A percentile compares a stretch with the other conserved stretches of the same genome.
Conservation (phyloP, 2,329 filamentous ascomycete species). For the Xylariales sp. region DNA sequence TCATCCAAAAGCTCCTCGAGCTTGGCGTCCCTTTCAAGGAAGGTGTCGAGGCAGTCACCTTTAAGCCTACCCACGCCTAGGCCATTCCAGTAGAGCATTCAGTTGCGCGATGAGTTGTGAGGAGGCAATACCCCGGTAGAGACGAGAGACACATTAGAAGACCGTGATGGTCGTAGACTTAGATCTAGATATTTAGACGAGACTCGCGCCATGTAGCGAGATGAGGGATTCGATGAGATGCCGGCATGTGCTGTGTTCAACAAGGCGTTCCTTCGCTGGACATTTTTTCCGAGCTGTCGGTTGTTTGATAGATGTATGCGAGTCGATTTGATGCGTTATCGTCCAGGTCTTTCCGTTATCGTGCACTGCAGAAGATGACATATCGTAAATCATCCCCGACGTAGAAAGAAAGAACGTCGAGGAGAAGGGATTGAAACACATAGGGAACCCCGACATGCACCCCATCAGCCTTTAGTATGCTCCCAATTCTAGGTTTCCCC, state of each 20-base stretch:
- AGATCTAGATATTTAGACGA: not conserved
- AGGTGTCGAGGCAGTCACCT: slow-evolving; percentile 54
- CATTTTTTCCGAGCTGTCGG: not conserved
- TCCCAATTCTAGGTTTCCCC: not conserved
- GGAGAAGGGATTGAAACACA: no score
- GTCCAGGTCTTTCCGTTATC: not conserved
- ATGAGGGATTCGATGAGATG: no score
- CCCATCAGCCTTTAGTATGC: not conserved
- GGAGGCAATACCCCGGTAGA: slow-evolving; percentile 4
- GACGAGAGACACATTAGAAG: not conserved
- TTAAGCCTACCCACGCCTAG: slow-evolving; percentile 54
- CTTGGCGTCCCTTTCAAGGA: slow-evolving; percentile 84
- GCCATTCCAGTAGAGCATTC: not conserved
- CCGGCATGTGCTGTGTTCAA: no score
- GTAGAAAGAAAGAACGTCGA: no score
- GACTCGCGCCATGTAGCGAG: not conserved
- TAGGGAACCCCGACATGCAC: not conserved
- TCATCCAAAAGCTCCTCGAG: slow-evolving; percentile 81
- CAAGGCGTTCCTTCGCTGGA: no score
- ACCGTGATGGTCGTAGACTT: slow-evolving; percentile 2
- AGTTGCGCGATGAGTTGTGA: not conserved
- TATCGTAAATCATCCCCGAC: no score
- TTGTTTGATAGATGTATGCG: not conserved
- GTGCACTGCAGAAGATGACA: no score
- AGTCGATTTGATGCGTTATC: not conserved